phyloP scores from a whole-genome alignment of 306 rosid species.

The Fragaria vesca region DNA sequence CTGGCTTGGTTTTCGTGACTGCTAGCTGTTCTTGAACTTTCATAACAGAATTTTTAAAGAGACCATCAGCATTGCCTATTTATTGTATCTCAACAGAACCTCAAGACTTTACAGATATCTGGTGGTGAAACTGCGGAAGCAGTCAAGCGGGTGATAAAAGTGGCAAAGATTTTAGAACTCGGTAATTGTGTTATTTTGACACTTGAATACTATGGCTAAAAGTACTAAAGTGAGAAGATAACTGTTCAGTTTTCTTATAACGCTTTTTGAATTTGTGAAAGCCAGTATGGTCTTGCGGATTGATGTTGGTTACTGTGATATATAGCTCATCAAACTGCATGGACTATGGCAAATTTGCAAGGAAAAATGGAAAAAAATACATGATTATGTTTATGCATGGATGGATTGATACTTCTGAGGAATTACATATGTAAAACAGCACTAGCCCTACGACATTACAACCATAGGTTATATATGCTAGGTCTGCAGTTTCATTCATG shows the following conservation, averaged over 20 bases:
- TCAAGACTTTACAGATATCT: background rate
- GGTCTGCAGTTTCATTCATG: constrained; percentile 20
- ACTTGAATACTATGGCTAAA: background rate
- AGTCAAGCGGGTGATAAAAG: no score
- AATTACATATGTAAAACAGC: background rate
- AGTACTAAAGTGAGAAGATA: background rate
- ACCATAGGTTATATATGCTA: background rate
- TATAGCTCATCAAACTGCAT: background rate
- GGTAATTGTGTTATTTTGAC: background rate
- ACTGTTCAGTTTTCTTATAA: background rate
- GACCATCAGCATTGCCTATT: background rate
- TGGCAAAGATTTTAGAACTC: background rate
- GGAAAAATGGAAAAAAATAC: background rate
- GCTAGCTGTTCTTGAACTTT: no score
- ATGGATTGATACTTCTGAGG: background rate
- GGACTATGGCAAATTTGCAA: background rate
- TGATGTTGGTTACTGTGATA: background rate
- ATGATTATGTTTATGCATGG: background rate
- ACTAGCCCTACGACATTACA: background rate
- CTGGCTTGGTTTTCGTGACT: background rate
- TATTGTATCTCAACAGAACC: background rate
- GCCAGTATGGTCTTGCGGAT: background rate
- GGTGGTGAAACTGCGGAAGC: no score
- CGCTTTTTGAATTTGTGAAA: background rate
- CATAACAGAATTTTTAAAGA: background rate